Conservation (phyloP, 2,329 filamentous ascomycete species). For the Claviceps citrina region DNA sequence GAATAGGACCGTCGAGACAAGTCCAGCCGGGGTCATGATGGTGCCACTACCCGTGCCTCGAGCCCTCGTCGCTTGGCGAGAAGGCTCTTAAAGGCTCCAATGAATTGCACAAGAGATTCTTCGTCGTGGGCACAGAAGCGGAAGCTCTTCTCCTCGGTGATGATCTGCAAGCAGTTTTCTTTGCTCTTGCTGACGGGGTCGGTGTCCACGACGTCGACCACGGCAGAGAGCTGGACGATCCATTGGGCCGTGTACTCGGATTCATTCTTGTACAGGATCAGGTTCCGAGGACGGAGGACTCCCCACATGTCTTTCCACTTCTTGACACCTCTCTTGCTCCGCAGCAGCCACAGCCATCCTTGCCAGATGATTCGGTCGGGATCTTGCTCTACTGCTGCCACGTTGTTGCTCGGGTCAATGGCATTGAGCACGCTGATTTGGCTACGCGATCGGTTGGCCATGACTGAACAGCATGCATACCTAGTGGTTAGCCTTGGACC, state of each 20-base stretch:
- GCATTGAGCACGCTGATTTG: constrained; percentile 39
- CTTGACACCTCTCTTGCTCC: constrained; percentile 65
- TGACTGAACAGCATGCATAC: not conserved
- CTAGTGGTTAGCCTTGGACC: not conserved
- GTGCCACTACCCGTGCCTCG: constrained; percentile 32
- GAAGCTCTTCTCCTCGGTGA: constrained; percentile 78
- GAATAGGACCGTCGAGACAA: not conserved
- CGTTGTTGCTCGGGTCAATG: constrained; percentile 4
- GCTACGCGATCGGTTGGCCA: constrained; percentile 39
- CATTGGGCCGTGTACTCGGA: constrained; percentile 76
- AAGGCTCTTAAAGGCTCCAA: constrained; percentile 83
- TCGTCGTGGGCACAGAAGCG: constrained; percentile 67
- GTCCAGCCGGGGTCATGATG: constrained; percentile 6
- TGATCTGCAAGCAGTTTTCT: constrained; percentile 76
- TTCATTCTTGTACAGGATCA: constrained; percentile 88
- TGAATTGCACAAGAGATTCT: constrained; percentile 64
- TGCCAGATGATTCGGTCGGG: constrained; percentile 88
- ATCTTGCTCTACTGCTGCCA: constrained; percentile 39
- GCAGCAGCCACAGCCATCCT: constrained; percentile 73
- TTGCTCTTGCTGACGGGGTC: constrained; percentile 77
- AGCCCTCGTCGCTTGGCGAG: constrained; percentile 54
- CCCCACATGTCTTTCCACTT: constrained; percentile 95
- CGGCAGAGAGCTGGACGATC: constrained; percentile 60
- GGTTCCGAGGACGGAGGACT: constrained; percentile 68
- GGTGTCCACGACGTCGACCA: constrained; percentile 86